Evolutionary conservation across 805 yeast species (phyloP).

Genomic region (Starmerella potacharoeniae): DNA sequence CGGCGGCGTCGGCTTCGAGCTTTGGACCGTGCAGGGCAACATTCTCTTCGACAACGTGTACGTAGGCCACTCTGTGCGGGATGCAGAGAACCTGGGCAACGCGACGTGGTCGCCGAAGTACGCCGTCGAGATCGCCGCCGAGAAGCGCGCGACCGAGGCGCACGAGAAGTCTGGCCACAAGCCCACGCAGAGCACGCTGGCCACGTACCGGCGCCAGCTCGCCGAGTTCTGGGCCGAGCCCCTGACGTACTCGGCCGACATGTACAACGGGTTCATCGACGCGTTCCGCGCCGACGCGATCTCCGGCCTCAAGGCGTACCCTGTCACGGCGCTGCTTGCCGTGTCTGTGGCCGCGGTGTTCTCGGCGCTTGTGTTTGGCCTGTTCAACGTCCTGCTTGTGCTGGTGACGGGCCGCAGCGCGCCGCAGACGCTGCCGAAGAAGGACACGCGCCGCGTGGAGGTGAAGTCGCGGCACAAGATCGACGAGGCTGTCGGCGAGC

Average conservation of each 20-base stretch:
- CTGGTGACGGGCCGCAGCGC: constrained; percentile 13
- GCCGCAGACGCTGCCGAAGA: constrained; percentile 1
- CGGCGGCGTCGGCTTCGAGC: constrained; percentile 77
- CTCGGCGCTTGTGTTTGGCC: constrained; percentile 24
- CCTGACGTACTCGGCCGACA: constrained; percentile 24
- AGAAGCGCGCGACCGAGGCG: constrained; percentile 23
- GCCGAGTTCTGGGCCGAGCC: constrained; percentile 29
- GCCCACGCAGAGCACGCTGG: constrained; percentile 14
- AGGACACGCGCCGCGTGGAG: constrained; percentile 1
- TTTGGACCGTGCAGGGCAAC: constrained; percentile 75
- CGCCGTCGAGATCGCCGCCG: constrained; percentile 26
- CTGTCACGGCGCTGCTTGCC: constrained; percentile 28
- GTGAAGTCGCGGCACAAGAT: constrained; percentile 3
- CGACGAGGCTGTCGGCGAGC: background rate
- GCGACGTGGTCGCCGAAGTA: constrained; percentile 43
- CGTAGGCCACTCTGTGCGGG: constrained; percentile 69
- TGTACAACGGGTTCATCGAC: constrained; percentile 25
- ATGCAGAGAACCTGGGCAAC: constrained; percentile 78
- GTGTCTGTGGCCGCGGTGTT: constrained; percentile 22
- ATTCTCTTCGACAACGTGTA: constrained; percentile 75
- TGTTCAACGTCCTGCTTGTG: constrained; percentile 20
- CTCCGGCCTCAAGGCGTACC: constrained; percentile 28
- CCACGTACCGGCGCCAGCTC: constrained; percentile 13
- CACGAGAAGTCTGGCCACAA: constrained; percentile 6
- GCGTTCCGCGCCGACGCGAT: constrained; percentile 26